Evolutionary conservation across 2,329 filamentous ascomycete genomes (phyloP).

Genomic region (Fusarium sp.): DNA sequence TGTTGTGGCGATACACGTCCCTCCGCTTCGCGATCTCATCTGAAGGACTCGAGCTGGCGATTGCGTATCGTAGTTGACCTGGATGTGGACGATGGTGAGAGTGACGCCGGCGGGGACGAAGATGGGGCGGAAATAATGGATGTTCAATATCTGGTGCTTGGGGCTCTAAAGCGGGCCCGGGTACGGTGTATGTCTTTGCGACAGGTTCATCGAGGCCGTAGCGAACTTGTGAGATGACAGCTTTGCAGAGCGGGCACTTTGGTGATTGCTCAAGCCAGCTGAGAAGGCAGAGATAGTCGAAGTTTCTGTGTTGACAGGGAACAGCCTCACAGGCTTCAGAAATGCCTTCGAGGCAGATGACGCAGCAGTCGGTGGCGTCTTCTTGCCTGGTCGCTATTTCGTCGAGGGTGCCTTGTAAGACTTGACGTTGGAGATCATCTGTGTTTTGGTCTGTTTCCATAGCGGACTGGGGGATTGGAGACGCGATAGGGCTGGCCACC

Average conservation of each 20-base stretch:
- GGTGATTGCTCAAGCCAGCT: conserved; percentile 81
- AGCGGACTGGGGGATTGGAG: neutral
- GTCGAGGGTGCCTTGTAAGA: conserved; percentile 57
- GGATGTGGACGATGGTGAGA: conserved; percentile 13
- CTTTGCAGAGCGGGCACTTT: conserved; percentile 82
- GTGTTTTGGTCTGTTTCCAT: conserved; percentile 39
- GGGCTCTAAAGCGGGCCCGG: conserved; percentile 46
- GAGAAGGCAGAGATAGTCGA: conserved; percentile 85
- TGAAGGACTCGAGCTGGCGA: conserved; percentile 5
- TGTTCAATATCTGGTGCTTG: neutral
- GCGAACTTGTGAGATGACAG: conserved; percentile 64
- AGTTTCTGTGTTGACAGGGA: conserved; percentile 82
- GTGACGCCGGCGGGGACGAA: neutral
- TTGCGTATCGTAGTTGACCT: conserved; percentile 6
- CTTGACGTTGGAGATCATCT: conserved; percentile 50
- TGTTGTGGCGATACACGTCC: conserved; percentile 74
- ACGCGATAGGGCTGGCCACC: neutral
- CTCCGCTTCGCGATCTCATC: conserved; percentile 62
- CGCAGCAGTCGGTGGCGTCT: conserved; percentile 64
- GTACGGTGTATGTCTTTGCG: conserved; percentile 63
- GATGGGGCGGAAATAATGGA: conserved; percentile 1
- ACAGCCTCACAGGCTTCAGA: conserved; percentile 75
- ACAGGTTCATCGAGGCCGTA: conserved; percentile 66
- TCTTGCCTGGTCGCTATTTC: conserved; percentile 48
- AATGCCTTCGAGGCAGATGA: conserved; percentile 85